Conservation (phyloP, 2,329 filamentous ascomycete species). For the Coleophoma eucalyptorum region DNA sequence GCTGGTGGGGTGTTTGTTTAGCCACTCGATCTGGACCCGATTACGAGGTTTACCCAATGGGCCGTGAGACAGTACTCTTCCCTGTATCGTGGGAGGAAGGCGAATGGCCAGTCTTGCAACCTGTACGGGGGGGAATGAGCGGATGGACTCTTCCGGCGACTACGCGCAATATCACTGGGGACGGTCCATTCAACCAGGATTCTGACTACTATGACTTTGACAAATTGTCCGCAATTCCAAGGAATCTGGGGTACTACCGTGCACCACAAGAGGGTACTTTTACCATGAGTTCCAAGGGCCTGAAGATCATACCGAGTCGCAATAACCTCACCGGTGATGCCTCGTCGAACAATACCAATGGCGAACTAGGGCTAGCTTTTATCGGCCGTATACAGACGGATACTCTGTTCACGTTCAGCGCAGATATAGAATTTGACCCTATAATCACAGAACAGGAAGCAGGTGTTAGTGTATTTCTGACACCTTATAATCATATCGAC, state of each 20-base stretch:
- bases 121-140: slow-evolving; percentile 37
- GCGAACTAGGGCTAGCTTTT: slow-evolving; percentile 46
- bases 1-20: slow-evolving; percentile 47
- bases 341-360: slow-evolving; percentile 21
- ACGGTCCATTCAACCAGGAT: neutral
- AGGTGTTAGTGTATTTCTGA: slow-evolving; percentile 47
- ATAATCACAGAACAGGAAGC: slow-evolving; percentile 38
- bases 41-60: too few species aligned
- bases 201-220: slow-evolving; percentile 28
- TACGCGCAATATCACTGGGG: slow-evolving; percentile 2
- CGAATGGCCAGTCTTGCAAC: too few species aligned
- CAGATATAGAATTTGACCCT: slow-evolving; percentile 35
- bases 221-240: slow-evolving; percentile 38
- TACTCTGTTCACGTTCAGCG: slow-evolving; percentile 45
- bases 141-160: slow-evolving; percentile 34
- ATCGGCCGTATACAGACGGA: slow-evolving; percentile 50
- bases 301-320: slow-evolving; percentile 41
- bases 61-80: too few species aligned
- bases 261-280: slow-evolving; percentile 42
- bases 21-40: too few species aligned
- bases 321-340: slow-evolving; percentile 42
- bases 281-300: slow-evolving; percentile 35
- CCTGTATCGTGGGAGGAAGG: too few species aligned
- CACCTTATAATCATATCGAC: slow-evolving; percentile 13
- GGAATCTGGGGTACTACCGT: slow-evolving; percentile 52